These are phyloP conservation scores for Yamagishiella unicocca DNA, from an alignment of 139 green algal species.

Conservation along the genomic window DNA sequence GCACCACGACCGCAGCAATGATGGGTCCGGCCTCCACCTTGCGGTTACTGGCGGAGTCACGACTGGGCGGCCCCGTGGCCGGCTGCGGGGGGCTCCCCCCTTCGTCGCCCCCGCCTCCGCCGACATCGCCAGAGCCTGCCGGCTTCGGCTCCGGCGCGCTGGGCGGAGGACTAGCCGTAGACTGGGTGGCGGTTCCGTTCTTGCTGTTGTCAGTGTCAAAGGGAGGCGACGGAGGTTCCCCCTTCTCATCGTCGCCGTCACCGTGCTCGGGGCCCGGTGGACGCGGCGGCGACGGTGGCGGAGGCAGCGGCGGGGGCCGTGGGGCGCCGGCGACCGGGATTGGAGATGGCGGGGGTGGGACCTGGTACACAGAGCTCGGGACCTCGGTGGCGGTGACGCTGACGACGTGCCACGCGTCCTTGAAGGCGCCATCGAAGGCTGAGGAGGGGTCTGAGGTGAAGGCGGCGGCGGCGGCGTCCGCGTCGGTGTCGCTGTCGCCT, in stretches of 20 bases:
- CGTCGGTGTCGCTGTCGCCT: not conserved
- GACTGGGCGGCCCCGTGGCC: not conserved
- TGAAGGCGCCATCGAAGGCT: not conserved
- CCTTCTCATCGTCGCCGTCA: not conserved
- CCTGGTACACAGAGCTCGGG: too few relatives aligned
- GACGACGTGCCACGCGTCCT: not conserved
- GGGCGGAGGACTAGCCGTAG: not conserved
- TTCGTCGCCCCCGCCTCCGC: not conserved
- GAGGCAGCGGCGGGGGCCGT: not conserved
- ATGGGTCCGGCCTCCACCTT: not conserved
- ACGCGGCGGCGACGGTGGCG: not conserved
- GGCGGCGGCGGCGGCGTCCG: not conserved
- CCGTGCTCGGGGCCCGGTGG: not conserved
- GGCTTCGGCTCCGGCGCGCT: not conserved
- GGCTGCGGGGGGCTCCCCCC: not conserved
- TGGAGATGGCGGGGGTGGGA: not conserved
- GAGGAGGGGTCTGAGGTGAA: not conserved
- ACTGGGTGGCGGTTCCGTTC: not conserved
- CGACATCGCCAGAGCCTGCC: not conserved
- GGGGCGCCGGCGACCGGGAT: too few relatives aligned
- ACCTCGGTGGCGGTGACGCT: not conserved
- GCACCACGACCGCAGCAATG: conserved; percentile 21
- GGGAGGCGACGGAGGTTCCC: not conserved
- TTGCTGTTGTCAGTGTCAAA: not conserved
- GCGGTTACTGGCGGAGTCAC: not conserved